Conservation (phyloP, 2,329 filamentous ascomycete genomes). For the Epichloe typhina region DNA sequence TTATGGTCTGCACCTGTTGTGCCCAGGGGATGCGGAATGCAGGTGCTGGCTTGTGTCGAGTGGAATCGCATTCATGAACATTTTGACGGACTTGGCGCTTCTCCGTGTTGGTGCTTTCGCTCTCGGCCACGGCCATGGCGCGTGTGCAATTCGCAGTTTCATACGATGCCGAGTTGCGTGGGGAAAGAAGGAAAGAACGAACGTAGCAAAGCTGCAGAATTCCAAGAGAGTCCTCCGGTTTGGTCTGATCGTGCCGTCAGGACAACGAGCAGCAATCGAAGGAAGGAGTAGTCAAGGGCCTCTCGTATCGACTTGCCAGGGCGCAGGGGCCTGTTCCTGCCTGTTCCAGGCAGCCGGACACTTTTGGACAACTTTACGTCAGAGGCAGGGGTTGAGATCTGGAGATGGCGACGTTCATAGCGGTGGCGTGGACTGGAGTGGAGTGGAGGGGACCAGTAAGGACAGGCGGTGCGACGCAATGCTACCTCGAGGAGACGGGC, state of each 20-base stretch:
- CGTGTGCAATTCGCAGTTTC: neutral
- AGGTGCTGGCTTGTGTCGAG: neutral
- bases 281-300: neutral
- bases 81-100: neutral
- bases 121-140: conserved; percentile 3
- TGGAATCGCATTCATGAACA: neutral
- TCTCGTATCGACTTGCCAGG: neutral
- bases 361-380: neutral
- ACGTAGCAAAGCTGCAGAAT: neutral
- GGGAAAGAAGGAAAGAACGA: neutral
- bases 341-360: neutral
- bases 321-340: neutral
- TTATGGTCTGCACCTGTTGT: conserved; percentile 1
- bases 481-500: neutral
- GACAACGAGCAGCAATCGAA: neutral
- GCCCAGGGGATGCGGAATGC: neutral
- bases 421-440: neutral
- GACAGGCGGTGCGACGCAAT: neutral
- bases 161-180: neutral
- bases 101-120: conserved; percentile 1
- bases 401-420: neutral
- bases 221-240: no score
- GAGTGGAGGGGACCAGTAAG: neutral
- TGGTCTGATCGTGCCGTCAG: neutral
- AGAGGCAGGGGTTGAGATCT: neutral